Percentiles rank a stretch among this genome's conserved stretches.
Conservation (phyloP, 2,329 filamentous ascomycete genomes). For the Colletotrichum magnum region DNA sequence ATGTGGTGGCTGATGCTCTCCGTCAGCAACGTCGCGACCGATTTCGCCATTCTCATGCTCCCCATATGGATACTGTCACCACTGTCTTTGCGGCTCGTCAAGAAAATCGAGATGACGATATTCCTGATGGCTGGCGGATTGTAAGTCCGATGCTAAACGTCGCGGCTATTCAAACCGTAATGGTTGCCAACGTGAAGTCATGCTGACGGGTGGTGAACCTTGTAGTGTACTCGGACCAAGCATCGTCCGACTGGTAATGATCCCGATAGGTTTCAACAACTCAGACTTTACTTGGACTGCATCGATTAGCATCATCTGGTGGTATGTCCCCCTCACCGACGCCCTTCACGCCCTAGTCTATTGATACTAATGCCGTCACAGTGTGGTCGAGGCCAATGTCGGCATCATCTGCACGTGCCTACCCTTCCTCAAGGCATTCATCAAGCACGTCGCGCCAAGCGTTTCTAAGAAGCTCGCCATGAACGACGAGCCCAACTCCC, state of each 20-base stretch:
- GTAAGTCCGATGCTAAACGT: not conserved
- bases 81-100: constrained; percentile 20
- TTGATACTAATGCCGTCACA: not conserved
- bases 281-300: constrained; percentile 37
- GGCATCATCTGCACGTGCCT: constrained; percentile 40
- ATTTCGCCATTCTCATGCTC: constrained; percentile 40
- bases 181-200: too few relatives aligned
- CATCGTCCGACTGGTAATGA: constrained; percentile 37
- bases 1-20: constrained; percentile 41
- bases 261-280: constrained; percentile 32
- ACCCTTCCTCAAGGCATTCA: constrained; percentile 36
- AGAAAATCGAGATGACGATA: constrained; percentile 38
- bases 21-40: constrained; percentile 39
- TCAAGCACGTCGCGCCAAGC: constrained; percentile 15
- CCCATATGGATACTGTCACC: constrained; percentile 39
- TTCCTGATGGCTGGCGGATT: constrained; percentile 40
- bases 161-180: not conserved
- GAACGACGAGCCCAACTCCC: constrained; percentile 17
- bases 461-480: not conserved
- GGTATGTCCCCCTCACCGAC: constrained; percentile 13
- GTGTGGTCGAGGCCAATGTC: constrained; percentile 37
- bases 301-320: constrained; percentile 39
- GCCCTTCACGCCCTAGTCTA: not conserved
- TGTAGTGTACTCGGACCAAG: constrained; percentile 38
- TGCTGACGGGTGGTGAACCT: not conserved